Evolutionary conservation across 129 eudicot genomes (phyloP), one percentile per base, ranked within the genome.

Genomic region (Kitagawia praeruptora): DNA sequence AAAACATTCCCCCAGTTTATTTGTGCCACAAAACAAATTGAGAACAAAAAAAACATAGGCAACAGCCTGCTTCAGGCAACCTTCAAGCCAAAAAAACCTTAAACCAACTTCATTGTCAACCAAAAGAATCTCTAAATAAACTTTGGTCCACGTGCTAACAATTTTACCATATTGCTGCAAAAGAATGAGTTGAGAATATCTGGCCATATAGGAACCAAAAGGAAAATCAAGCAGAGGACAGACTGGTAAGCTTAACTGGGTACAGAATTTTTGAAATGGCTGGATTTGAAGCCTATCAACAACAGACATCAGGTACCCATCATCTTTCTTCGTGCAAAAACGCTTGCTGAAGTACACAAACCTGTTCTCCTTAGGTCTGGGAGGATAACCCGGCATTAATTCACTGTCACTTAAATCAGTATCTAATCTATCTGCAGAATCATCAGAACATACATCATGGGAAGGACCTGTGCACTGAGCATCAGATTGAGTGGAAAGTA

Each of bases 401-500:
- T 80, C 77, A 61, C 70, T 78, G 51, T 21, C 78, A 76, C 75
- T 80, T 70, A 27, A 56, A 10, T 42, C 56, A 82, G 76, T 82
- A 41, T 49, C 34, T 74, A 86, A 81, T 23, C 74, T 78, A 39
- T 76, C 83, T 28, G 77, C 53, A 39, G 82, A 80, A 34, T 34
- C 37, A 34, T 31, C 37, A 34, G 37, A 34, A 34, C 37, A 34
- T 34, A 34, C 37, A 34, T 34, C 37, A 34, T 34, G 37, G 37
- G 84, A 84, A 51, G 89, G 80, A 25, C 94, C 93, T 31, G 93
- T 91, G 78, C 97, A 94, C 64, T 93, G 87, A 46, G 98, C 96
- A 82, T 95, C 96, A 78, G 92, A 92, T 77, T 96, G 90, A 80
- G 96, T 92, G 6, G 98, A 95, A 28, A 95, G 97, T 96, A 95